Conservation (phyloP, 106 monocot species). For the Agapanthus africanus region DNA sequence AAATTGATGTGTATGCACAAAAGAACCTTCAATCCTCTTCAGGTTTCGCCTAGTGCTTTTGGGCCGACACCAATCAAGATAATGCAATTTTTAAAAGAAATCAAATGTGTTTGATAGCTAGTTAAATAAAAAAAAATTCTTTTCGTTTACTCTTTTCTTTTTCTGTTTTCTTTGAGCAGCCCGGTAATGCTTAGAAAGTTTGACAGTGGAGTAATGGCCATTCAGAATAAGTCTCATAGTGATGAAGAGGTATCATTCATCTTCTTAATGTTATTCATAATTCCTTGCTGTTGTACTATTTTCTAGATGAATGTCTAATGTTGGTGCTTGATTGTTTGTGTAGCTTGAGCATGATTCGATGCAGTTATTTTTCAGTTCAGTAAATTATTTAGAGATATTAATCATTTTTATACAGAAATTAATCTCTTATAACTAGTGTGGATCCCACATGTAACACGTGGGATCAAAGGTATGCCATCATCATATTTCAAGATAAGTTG, state of each 20-base stretch:
- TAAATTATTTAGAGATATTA: no score
- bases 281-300: neutral
- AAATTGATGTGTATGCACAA: slow-evolving; percentile 91
- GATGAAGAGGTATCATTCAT: slow-evolving; percentile 64
- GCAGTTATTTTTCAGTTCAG: no score
- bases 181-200: slow-evolving; percentile 90
- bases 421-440: no score
- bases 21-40: slow-evolving; percentile 42
- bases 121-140: no score
- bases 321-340: neutral
- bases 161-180: slow-evolving; percentile 36
- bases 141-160: no score
- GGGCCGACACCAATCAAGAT: slow-evolving; percentile 15
- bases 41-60: slow-evolving; percentile 30
- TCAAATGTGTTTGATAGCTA: neutral
- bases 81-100: neutral
- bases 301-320: neutral
- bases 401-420: no score
- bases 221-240: slow-evolving; percentile 85
- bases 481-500: no score
- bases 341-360: no score
- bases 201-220: slow-evolving; percentile 96
- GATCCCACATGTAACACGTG: no score
- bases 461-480: no score
- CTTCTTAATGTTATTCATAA: neutral